Evolutionary conservation across 2,329 filamentous ascomycete genomes (phyloP), one percentile per base, ranked within the genome.

Genomic region (Ilyonectria mors-panacis): DNA sequence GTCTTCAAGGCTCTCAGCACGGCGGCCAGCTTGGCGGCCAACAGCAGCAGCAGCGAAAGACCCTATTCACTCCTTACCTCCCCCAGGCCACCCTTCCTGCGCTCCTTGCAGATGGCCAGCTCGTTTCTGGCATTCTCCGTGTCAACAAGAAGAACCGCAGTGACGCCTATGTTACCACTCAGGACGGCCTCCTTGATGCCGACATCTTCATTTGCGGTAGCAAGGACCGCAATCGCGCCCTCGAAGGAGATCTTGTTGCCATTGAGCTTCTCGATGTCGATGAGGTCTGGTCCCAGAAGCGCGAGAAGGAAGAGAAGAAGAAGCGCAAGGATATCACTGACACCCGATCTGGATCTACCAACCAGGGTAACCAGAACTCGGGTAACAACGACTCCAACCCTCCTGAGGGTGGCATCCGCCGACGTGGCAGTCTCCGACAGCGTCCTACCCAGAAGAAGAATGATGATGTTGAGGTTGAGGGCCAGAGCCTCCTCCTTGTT

Each of bases 101-200:
- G 57, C 88, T 99, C 44, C 89, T 98, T 65, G 92, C 90, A 67
- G 94, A 98, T 77, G 96, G 96, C 19, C 94, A 97, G 81, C 91
- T 99, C 65, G 96, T 99, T 61, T 95, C 95, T 68, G 96, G 96
- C 84, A 94, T 98, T 74, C 92, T 99, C 59, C 93, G 96, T 67
- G 96, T 99, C 72, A 99, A 99, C 89, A 99, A 98, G 87, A 99
- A 99, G 88, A 99, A 99, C 83, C 92, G 96, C 70, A 98, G 95
- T 76, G 96, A 99, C 82, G 96, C 96, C 30, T 99, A 99, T 77
- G 96, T 99, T 62, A 96, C 96, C 12, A 97, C 94, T 13, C 91
- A 93, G 68, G 96, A 99, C 79, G 90, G 90, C 53, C 84, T 92
- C 67, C 88, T 99, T 54, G 96, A 98, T 82, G 95, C 96, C 48